Conservation (phyloP, 2,329 filamentous ascomycete genomes). For the Pseudogymnoascus sp. region DNA sequence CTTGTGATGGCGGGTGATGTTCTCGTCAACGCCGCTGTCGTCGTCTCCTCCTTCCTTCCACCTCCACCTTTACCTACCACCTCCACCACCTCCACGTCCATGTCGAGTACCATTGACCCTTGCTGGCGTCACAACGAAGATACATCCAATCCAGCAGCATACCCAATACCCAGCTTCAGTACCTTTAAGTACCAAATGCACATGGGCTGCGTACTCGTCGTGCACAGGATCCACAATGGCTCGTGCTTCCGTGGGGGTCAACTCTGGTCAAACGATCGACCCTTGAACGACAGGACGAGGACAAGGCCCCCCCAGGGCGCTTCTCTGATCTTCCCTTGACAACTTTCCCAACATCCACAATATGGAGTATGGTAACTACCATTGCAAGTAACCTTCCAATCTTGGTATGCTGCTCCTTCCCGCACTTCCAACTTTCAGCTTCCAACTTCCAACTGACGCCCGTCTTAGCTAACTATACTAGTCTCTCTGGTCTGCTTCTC, state of each 20-base stretch:
- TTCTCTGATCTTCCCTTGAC: neutral
- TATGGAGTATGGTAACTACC: neutral
- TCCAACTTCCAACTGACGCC: neutral
- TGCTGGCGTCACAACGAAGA: neutral
- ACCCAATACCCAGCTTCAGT: neutral
- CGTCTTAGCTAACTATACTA: neutral
- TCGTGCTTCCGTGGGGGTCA: slow-evolving; percentile 2
- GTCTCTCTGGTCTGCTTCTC: neutral
- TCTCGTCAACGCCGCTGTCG: neutral
- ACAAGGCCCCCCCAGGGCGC: neutral
- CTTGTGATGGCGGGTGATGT: neutral
- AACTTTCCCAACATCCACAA: neutral
- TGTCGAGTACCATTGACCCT: neutral
- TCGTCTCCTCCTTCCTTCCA: neutral
- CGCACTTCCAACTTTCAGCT: neutral
- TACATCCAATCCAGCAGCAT: neutral
- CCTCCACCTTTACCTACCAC: neutral
- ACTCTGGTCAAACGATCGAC: neutral
- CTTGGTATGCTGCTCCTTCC: neutral
- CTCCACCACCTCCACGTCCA: neutral
- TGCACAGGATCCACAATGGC: slow-evolving; percentile 3
- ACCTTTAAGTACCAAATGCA: neutral
- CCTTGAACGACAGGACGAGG: neutral
- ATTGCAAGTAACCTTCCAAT: neutral
- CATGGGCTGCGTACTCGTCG: neutral